Conservation (phyloP, 768 basidiomycete genomes). For the Kwoniella heveanensis region DNA sequence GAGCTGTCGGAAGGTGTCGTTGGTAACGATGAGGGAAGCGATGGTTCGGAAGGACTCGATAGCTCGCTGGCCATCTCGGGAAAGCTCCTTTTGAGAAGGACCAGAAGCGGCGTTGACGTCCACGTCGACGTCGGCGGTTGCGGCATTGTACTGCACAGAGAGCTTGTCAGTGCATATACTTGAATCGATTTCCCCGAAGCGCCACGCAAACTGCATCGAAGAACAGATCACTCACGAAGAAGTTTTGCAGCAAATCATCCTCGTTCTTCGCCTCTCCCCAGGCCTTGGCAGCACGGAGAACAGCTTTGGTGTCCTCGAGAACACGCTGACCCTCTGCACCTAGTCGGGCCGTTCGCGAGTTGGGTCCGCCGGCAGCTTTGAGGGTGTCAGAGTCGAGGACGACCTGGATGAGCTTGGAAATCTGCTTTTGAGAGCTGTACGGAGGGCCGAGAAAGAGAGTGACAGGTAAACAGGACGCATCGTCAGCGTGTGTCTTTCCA, state of each 20-base stretch:
- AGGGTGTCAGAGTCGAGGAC: constrained; percentile 52
- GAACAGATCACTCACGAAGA: constrained; percentile 51
- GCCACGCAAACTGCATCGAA: too few relatives aligned
- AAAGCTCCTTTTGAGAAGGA: constrained; percentile 46
- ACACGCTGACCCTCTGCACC: constrained; percentile 53
- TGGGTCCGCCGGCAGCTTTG: constrained; percentile 49
- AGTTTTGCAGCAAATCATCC: constrained; percentile 54
- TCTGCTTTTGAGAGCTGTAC: constrained; percentile 49
- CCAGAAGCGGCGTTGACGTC: constrained; percentile 29
- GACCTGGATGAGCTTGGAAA: constrained; percentile 49
- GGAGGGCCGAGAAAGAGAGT: not conserved
- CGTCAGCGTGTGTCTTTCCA: not conserved
- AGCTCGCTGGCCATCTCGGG: constrained; percentile 49
- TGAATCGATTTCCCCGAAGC: too few relatives aligned
- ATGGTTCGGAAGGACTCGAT: constrained; percentile 55
- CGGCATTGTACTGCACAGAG: constrained; percentile 47
- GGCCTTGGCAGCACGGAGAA: constrained; percentile 47
- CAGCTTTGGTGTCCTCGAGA: constrained; percentile 49
- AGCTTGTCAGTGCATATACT: not conserved
- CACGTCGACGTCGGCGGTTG: constrained; percentile 52
- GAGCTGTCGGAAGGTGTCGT: constrained; percentile 54
- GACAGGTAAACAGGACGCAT: not conserved
- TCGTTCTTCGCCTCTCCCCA: constrained; percentile 58
- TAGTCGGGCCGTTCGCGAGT: constrained; percentile 51
- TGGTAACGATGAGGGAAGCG: constrained; percentile 55